These are phyloP conservation scores for sunflower (Helianthus annuus) DNA, from an alignment of 129 eudicot species.

Conservation along the genomic window DNA sequence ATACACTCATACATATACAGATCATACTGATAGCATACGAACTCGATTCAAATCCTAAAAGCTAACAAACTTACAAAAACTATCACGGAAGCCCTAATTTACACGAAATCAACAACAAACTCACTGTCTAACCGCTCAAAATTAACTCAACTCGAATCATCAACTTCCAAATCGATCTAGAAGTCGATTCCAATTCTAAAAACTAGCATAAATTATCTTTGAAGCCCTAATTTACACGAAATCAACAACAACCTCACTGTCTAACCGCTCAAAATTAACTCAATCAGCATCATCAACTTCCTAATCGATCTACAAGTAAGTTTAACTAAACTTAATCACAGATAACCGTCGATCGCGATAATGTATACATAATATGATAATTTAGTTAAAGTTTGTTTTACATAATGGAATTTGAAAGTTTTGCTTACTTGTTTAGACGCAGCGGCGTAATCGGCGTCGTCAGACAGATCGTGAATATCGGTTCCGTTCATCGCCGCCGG, in stretches of 20 bases:
- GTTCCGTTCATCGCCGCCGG: slow-evolving; percentile 70
- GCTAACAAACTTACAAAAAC: background rate
- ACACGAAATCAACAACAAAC: slow-evolving; percentile 21
- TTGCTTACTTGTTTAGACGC: slow-evolving; percentile 66
- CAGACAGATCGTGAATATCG: slow-evolving; percentile 74
- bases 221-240: slow-evolving; percentile 47
- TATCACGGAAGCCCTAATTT: slow-evolving; percentile 43
- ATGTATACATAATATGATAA: background rate
- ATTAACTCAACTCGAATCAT: slow-evolving; percentile 9
- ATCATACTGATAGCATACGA: slow-evolving; percentile 1
- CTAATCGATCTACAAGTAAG: slow-evolving; percentile 9
- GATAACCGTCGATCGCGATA: background rate
- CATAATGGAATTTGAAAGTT: background rate
- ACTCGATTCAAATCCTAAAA: slow-evolving; percentile 16
- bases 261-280: slow-evolving; percentile 12
- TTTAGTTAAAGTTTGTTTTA: background rate
- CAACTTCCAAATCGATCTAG: background rate
- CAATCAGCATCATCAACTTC: slow-evolving; percentile 2
- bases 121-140: slow-evolving; percentile 13
- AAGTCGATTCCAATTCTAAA: slow-evolving; percentile 11
- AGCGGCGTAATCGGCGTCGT: slow-evolving; percentile 97
- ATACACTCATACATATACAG: slow-evolving; percentile 2
- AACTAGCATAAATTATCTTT: slow-evolving; percentile 8
- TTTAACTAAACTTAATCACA: background rate
- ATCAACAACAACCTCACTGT: slow-evolving; percentile 20